phyloP scores from a whole-genome alignment of 805 yeast genomes.

The Suhomyces pyralidae region DNA sequence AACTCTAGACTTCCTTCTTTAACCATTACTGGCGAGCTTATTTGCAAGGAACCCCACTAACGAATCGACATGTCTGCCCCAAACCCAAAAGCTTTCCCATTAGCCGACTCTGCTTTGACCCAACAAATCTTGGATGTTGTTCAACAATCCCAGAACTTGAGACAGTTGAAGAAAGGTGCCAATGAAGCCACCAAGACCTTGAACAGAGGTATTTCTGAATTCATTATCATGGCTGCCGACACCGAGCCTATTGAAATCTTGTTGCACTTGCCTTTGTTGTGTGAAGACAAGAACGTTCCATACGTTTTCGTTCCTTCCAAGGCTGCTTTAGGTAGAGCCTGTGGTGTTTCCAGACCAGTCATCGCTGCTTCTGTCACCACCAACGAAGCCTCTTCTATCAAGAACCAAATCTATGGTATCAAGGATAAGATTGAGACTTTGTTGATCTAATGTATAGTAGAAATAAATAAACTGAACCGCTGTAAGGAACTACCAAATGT shows the following conservation, averaged over 20 bases:
- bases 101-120: slow-evolving; percentile 91
- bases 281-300: slow-evolving; percentile 99
- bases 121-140: slow-evolving; percentile 97
- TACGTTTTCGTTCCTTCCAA: slow-evolving; percentile 98
- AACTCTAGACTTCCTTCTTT: neutral
- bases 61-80: slow-evolving; percentile 65
- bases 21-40: slow-evolving; percentile 23
- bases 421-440: slow-evolving; percentile 99
- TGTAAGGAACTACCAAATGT: neutral
- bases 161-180: slow-evolving; percentile 99
- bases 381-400: slow-evolving; percentile 96
- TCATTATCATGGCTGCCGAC: slow-evolving; percentile 99
- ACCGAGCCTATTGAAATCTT: slow-evolving; percentile 98
- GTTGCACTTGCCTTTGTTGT: slow-evolving; percentile 92
- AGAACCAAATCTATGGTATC: slow-evolving; percentile 93
- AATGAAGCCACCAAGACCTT: slow-evolving; percentile 98
- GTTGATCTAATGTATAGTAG: slow-evolving; percentile 56
- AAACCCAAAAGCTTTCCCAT: slow-evolving; percentile 98
- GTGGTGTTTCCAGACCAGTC: slow-evolving; percentile 99
- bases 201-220: slow-evolving; percentile 99
- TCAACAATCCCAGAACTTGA: slow-evolving; percentile 95
- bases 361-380: slow-evolving; percentile 98
- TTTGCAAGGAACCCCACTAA: slow-evolving; percentile 27
- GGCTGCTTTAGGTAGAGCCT: slow-evolving; percentile 98
- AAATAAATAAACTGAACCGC: too few relatives aligned